These are phyloP conservation scores for Lepidopterella palustris DNA, from an alignment of 495 filamentous ascomycete genomes.

Conservation along the genomic window DNA sequence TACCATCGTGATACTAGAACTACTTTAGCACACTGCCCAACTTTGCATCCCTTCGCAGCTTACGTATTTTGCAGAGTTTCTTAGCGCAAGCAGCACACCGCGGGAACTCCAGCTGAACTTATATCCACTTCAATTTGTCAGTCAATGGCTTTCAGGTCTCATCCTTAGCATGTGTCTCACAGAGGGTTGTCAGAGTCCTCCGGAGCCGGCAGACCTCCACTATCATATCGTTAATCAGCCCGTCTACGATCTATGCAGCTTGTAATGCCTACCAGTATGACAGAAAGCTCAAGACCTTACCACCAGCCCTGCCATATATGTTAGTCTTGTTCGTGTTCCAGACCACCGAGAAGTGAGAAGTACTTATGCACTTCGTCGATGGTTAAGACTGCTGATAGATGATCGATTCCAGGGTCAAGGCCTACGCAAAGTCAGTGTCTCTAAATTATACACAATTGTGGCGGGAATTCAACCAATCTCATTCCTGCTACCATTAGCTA, in stretches of 20 bases:
- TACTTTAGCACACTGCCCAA: too few relatives aligned
- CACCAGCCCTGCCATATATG: conserved; percentile 48
- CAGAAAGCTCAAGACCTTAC: conserved; percentile 76
- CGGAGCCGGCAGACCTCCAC: conserved; percentile 73
- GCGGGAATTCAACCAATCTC: background rate
- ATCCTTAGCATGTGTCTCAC: background rate
- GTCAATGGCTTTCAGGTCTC: background rate
- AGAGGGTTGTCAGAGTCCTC: conserved; percentile 85
- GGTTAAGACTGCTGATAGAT: conserved; percentile 82
- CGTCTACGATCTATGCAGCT: background rate
- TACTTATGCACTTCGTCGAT: conserved; percentile 70
- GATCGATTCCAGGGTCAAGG: conserved; percentile 60
- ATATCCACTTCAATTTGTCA: conserved; percentile 51
- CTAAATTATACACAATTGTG: background rate
- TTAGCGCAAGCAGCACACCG: conserved; percentile 78
- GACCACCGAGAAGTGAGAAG: background rate
- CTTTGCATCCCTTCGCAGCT: background rate
- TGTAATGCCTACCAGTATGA: conserved; percentile 56
- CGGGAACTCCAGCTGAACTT: conserved; percentile 75
- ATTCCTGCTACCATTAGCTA: background rate
- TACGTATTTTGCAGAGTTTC: conserved; percentile 72
- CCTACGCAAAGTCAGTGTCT: conserved; percentile 47
- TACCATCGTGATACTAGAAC: conserved; percentile 60
- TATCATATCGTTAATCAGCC: background rate
- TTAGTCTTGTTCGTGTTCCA: background rate